Percentiles rank a stretch among this genome's conserved stretches.
These are phyloP conservation scores for Cladophialophora yegresii DNA, from an alignment of 2,329 filamentous ascomycete genomes.

Conservation along the genomic window DNA sequence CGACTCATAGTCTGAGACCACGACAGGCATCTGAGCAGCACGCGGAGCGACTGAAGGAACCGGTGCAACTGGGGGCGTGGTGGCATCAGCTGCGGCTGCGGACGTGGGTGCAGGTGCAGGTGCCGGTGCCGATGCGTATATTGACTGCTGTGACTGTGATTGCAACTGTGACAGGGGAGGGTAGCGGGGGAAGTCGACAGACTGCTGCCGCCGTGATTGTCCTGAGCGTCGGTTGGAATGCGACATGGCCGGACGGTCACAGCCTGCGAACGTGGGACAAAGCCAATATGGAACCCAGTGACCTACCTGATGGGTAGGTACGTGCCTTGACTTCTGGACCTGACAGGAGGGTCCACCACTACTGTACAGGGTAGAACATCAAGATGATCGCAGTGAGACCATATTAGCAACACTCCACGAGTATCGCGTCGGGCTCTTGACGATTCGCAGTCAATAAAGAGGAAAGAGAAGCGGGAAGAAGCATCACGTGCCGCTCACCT, in stretches of 20 bases:
- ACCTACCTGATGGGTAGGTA: constrained; percentile 29
- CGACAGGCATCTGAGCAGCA: constrained; percentile 20
- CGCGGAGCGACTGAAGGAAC: constrained; percentile 3
- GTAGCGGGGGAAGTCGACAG: constrained; percentile 36
- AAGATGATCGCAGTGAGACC: background rate
- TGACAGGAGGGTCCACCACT: background rate
- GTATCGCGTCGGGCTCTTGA: background rate
- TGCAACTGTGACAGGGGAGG: constrained; percentile 29
- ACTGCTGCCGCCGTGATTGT: constrained; percentile 34
- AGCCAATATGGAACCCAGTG: constrained; percentile 18
- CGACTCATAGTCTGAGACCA: constrained; percentile 63
- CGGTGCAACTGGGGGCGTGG: background rate
- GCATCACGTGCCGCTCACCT: too few species aligned
- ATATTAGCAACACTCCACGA: background rate
- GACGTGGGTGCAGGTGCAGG: constrained; percentile 10
- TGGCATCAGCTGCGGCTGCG: background rate
- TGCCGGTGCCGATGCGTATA: constrained; percentile 5
- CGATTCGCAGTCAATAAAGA: background rate
- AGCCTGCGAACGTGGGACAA: constrained; percentile 16
- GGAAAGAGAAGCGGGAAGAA: too few species aligned
- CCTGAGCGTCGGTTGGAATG: constrained; percentile 27
- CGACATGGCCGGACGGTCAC: constrained; percentile 26
- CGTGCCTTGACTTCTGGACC: constrained; percentile 12
- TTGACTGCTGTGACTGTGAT: constrained; percentile 19
- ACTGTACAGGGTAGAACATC: constrained; percentile 1